A percentile compares a stretch with the other conserved stretches of the same genome.
phyloP scores from a whole-genome alignment of 2,329 filamentous ascomycete species.

The Phaeosphaeriaceae sp. region DNA sequence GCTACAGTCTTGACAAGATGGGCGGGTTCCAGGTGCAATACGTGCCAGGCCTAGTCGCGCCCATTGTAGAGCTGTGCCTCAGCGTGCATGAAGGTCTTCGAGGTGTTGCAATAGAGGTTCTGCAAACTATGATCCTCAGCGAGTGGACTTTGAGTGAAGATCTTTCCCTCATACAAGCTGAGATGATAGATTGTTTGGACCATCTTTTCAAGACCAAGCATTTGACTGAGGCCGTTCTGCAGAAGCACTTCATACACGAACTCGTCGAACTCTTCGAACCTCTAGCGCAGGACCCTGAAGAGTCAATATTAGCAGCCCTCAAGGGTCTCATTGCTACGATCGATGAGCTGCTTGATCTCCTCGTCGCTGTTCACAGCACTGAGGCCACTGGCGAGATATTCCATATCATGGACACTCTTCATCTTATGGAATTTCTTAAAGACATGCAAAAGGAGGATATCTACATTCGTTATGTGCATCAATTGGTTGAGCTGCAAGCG shows the following conservation, averaged over 20 bases:
- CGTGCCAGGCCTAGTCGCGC: slow-evolving; percentile 87
- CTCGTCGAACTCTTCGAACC: slow-evolving; percentile 80
- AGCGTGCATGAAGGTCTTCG: slow-evolving; percentile 93
- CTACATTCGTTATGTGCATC: slow-evolving; percentile 94
- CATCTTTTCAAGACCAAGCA: slow-evolving; percentile 87
- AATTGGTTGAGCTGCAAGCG: slow-evolving; percentile 80
- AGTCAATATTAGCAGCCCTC: slow-evolving; percentile 77
- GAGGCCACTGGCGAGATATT: slow-evolving; percentile 77
- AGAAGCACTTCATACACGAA: slow-evolving; percentile 91
- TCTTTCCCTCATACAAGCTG: slow-evolving; percentile 87
- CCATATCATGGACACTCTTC: slow-evolving; percentile 84
- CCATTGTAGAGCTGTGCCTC: slow-evolving; percentile 91
- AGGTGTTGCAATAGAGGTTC: slow-evolving; percentile 86
- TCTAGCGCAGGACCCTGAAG: slow-evolving; percentile 69
- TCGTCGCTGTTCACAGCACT: slow-evolving; percentile 86
- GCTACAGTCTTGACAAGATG: slow-evolving; percentile 82
- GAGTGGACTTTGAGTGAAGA: slow-evolving; percentile 98
- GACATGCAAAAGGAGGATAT: slow-evolving; percentile 98
- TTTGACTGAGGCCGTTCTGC: slow-evolving; percentile 84
- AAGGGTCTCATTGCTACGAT: slow-evolving; percentile 82
- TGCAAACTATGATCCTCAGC: slow-evolving; percentile 98
- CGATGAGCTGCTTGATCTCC: slow-evolving; percentile 87
- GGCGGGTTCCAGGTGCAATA: slow-evolving; percentile 99
- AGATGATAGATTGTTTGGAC: slow-evolving; percentile 95
- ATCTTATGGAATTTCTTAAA: slow-evolving; percentile 93